Conservation (phyloP, 1,284 basidiomycete species). For the Tilletia walkeri region DNA sequence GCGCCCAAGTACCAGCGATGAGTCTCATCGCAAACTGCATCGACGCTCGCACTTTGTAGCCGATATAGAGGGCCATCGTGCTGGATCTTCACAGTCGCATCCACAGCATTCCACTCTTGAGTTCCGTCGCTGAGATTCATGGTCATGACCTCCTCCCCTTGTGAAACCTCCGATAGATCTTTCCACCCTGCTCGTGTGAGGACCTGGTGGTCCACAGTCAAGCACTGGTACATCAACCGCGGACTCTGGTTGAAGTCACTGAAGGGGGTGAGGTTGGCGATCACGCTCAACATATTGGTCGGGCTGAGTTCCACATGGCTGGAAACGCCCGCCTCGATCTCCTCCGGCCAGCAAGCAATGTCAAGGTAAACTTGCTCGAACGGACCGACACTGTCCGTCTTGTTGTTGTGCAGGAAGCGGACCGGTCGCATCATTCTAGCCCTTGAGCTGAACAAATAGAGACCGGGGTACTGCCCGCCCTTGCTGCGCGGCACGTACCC, state of each 20-base stretch:
- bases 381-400: conserved; percentile 85
- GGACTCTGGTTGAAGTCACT: conserved; percentile 88
- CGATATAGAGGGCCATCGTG: conserved; percentile 17
- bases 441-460: conserved; percentile 85
- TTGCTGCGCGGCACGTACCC: conserved; percentile 85
- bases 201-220: conserved; percentile 22
- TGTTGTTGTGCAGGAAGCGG: conserved; percentile 80
- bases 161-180: neutral
- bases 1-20: conserved; percentile 25
- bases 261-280: conserved; percentile 67
- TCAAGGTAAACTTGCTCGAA: conserved; percentile 99
- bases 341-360: conserved; percentile 85
- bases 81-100: neutral
- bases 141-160: conserved; percentile 1
- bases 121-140: conserved; percentile 7
- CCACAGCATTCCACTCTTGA: conserved; percentile 11
- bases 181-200: conserved; percentile 8
- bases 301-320: conserved; percentile 87
- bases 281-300: conserved; percentile 85
- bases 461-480: conserved; percentile 93
- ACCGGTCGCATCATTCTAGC: conserved; percentile 98
- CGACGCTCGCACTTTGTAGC: conserved; percentile 18
- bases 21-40: conserved; percentile 20
- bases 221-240: conserved; percentile 65
- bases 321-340: conserved; percentile 77